phyloP scores from a whole-genome alignment of 1,139 yeast species.

The Debaryomyces robertsiae region DNA sequence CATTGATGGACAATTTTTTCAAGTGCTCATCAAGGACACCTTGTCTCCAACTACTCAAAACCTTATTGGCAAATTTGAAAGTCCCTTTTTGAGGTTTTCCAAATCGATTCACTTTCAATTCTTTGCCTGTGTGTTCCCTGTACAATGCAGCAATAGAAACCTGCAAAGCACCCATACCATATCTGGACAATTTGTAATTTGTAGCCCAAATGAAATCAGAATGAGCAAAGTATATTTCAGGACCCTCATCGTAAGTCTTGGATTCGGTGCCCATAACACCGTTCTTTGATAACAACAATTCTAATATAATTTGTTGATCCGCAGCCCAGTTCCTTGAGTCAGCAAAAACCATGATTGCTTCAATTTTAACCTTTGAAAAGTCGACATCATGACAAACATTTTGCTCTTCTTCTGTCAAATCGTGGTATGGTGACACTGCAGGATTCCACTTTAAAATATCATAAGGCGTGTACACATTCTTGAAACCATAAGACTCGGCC shows the following conservation, averaged over 20 bases:
- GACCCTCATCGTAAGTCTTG: slow-evolving; percentile 72
- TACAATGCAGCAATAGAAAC: slow-evolving; percentile 81
- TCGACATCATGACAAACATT: slow-evolving; percentile 59
- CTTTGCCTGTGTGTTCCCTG: slow-evolving; percentile 79
- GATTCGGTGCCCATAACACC: slow-evolving; percentile 84
- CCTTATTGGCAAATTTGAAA: slow-evolving; percentile 76
- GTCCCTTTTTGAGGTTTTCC: slow-evolving; percentile 89
- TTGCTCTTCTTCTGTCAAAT: slow-evolving; percentile 69
- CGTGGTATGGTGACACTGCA: slow-evolving; percentile 78
- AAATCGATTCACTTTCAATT: slow-evolving; percentile 72
- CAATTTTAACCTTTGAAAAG: slow-evolving; percentile 62
- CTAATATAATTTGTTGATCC: slow-evolving; percentile 84
- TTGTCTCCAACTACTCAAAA: slow-evolving; percentile 73
- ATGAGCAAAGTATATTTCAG: slow-evolving; percentile 81
- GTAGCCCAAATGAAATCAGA: slow-evolving; percentile 91
- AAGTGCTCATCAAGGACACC: slow-evolving; percentile 75
- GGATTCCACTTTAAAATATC: slow-evolving; percentile 87
- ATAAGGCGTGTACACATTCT: slow-evolving; percentile 74
- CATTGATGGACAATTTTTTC: slow-evolving; percentile 52
- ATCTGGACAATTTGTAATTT: slow-evolving; percentile 73
- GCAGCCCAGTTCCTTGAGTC: slow-evolving; percentile 90
- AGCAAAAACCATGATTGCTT: slow-evolving; percentile 77
- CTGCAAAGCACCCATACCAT: slow-evolving; percentile 90
- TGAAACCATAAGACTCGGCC: slow-evolving; percentile 76
- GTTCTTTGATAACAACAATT: slow-evolving; percentile 67